Conservation (phyloP, 1,284 basidiomycete species). For the Cerioporus squamosus region DNA sequence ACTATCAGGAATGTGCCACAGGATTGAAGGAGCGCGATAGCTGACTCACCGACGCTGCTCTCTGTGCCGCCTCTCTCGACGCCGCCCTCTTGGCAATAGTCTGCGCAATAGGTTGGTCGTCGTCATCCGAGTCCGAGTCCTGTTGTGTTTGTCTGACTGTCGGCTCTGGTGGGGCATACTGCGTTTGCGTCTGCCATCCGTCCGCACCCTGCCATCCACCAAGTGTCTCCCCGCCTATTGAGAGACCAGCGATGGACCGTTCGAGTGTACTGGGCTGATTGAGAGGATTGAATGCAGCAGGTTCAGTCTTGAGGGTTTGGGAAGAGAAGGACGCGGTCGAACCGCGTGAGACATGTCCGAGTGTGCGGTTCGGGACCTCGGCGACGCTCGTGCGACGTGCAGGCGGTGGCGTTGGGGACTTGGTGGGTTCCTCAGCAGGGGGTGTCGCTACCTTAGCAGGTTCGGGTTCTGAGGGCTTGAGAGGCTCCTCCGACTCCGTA, state of each 20-base stretch:
- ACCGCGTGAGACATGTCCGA: constrained; percentile 25
- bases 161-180: constrained; percentile 24
- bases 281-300: constrained; percentile 55
- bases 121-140: constrained; percentile 72
- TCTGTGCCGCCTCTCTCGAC: constrained; percentile 38
- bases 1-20: background rate
- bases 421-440: constrained; percentile 19
- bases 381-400: constrained; percentile 21
- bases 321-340: constrained; percentile 25
- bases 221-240: constrained; percentile 62
- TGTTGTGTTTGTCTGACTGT: constrained; percentile 27
- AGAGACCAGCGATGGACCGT: constrained; percentile 60
- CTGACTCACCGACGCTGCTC: constrained; percentile 33
- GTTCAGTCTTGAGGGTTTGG: constrained; percentile 28
- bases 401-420: constrained; percentile 25
- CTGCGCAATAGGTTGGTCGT: constrained; percentile 73
- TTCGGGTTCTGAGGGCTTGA: constrained; percentile 30
- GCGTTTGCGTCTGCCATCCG: constrained; percentile 53
- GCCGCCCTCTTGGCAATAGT: constrained; percentile 36
- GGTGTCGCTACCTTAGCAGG: constrained; percentile 30
- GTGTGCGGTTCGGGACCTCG: constrained; percentile 23
- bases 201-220: constrained; percentile 41
- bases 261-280: constrained; percentile 47
- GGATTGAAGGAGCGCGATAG: background rate
- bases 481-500: constrained; percentile 25